Conservation (phyloP, 768 basidiomycete species). For the Pleurotus tuoliensis region DNA sequence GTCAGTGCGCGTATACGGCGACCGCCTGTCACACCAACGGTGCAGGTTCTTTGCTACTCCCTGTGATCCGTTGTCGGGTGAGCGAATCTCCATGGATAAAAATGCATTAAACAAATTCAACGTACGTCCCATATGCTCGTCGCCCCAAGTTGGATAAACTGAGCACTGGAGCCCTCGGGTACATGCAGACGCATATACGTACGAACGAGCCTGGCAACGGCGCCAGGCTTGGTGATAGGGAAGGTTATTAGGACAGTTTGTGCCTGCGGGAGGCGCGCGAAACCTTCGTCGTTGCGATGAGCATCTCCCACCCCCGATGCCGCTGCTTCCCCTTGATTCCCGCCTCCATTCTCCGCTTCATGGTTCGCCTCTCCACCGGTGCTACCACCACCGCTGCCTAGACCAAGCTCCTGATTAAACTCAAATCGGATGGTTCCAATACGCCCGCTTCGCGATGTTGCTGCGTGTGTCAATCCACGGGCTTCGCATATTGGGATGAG, state of each 20-base stretch:
- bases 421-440: constrained; percentile 48
- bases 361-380: background rate
- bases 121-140: constrained; percentile 62
- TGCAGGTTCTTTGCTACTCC: constrained; percentile 10
- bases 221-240: constrained; percentile 45
- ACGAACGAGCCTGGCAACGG: constrained; percentile 40
- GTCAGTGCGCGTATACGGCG: constrained; percentile 37
- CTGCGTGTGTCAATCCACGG: constrained; percentile 38
- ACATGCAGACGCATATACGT: constrained; percentile 37
- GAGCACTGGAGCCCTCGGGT: constrained; percentile 15
- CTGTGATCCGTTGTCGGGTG: background rate
- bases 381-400: background rate
- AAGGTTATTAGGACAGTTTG: constrained; percentile 54
- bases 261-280: constrained; percentile 46
- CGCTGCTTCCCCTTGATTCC: background rate
- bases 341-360: background rate
- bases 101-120: background rate
- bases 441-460: constrained; percentile 52
- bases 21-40: constrained; percentile 52
- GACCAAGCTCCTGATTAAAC: constrained; percentile 45
- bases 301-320: background rate
- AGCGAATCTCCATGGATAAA: background rate
- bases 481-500: constrained; percentile 48
- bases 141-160: constrained; percentile 60
- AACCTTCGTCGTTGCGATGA: constrained; percentile 21